Percentiles rank a stretch among this genome's conserved stretches.
Conservation (phyloP, 352 stramenopile species). For the Saprolegnia diclina region DNA sequence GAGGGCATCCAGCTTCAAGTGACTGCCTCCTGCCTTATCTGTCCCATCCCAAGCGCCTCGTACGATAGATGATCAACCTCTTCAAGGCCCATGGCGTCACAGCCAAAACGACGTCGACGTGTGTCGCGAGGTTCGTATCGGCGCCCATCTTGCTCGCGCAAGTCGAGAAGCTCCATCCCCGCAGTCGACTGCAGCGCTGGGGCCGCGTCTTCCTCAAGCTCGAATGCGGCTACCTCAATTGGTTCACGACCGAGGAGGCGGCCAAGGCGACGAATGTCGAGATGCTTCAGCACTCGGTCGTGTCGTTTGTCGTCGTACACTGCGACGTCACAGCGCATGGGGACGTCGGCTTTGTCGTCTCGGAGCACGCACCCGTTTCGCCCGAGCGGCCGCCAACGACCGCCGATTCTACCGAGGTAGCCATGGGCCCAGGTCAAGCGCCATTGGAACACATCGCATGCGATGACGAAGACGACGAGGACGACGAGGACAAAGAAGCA, state of each 20-base stretch:
- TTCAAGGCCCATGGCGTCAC: slow-evolving; percentile 24
- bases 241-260: background rate
- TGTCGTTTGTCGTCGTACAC: slow-evolving; percentile 3
- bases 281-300: slow-evolving; percentile 17
- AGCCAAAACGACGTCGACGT: slow-evolving; percentile 2
- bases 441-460: background rate
- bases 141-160: background rate
- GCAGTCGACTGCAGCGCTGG: slow-evolving; percentile 14
- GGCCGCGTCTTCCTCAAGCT: slow-evolving; percentile 16
- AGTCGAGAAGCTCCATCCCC: slow-evolving; percentile 9
- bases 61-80: slow-evolving; percentile 27
- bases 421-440: background rate
- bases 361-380: background rate
- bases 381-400: too few relatives aligned
- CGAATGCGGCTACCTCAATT: slow-evolving; percentile 26
- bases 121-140: slow-evolving; percentile 7
- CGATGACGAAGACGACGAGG: background rate
- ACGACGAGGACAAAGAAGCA: slow-evolving; percentile 1
- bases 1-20: slow-evolving; percentile 22
- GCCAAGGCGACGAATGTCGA: slow-evolving; percentile 15
- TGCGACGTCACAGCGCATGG: slow-evolving; percentile 6
- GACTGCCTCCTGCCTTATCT: too few relatives aligned
- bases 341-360: background rate
- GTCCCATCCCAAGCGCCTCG: background rate
- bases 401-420: too few relatives aligned